phyloP scores from a whole-genome alignment of 2,329 filamentous ascomycete genomes.

The Aaosphaeria pasadenensis region DNA sequence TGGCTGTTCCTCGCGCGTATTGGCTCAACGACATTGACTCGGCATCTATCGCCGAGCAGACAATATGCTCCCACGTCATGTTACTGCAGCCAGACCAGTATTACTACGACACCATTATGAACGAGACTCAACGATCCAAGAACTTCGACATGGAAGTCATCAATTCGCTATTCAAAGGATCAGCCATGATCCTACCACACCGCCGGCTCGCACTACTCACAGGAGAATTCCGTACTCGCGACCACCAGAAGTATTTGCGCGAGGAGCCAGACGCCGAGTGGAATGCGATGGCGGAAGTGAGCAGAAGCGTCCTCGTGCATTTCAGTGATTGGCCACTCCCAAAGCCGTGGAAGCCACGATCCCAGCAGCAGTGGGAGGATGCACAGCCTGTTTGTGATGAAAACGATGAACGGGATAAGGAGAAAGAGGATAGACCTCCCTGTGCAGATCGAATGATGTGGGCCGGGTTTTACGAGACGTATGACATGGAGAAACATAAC shows the following conservation, averaged over 20 bases:
- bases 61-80: constrained; percentile 3
- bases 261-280: constrained; percentile 1
- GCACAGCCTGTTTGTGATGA: constrained; percentile 1
- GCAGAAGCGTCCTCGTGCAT: constrained; percentile 1
- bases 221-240: constrained; percentile 1
- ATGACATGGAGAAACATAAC: neutral
- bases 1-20: constrained; percentile 2
- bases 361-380: neutral
- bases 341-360: constrained; percentile 1
- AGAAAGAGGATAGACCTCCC: constrained; percentile 1
- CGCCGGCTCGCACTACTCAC: constrained; percentile 1
- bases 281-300: constrained; percentile 1
- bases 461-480: neutral
- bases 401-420: neutral
- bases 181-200: constrained; percentile 1
- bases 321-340: constrained; percentile 1
- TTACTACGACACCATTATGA: constrained; percentile 3
- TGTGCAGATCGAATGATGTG: constrained; percentile 2
- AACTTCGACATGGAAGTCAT: constrained; percentile 4
- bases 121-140: constrained; percentile 1
- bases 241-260: constrained; percentile 1
- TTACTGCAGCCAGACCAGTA: constrained; percentile 2
- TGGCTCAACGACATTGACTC: constrained; percentile 1
- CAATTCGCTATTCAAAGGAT: constrained; percentile 1
- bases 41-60: constrained; percentile 1